Conservation (phyloP, 441 rosid species). For the Mallotus repandus region DNA sequence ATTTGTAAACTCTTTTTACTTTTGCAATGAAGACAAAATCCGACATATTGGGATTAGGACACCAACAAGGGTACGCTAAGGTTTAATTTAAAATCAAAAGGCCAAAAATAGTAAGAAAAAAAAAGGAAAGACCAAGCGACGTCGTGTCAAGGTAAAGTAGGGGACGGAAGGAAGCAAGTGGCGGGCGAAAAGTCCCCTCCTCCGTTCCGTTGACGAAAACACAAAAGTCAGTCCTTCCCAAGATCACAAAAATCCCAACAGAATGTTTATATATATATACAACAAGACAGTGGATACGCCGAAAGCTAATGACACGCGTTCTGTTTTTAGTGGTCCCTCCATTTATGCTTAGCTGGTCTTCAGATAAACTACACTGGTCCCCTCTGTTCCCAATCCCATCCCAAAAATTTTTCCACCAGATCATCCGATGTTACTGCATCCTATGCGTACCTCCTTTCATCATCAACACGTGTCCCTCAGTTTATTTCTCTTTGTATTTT, state of each 20-base stretch:
- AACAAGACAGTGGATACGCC: slow-evolving; percentile 27
- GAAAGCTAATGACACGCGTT: slow-evolving; percentile 38
- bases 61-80: no score
- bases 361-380: not conserved
- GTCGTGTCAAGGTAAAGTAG: slow-evolving; percentile 20
- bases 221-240: slow-evolving; percentile 19
- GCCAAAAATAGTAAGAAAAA: no score
- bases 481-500: no score
- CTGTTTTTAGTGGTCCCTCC: slow-evolving; percentile 10
- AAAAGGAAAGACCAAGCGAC: not conserved
- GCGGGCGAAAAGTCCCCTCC: slow-evolving; percentile 20
- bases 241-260: not conserved
- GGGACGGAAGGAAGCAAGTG: no score
- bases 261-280: not conserved
- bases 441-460: not conserved
- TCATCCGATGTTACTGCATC: no score
- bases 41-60: no score
- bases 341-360: not conserved
- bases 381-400: no score
- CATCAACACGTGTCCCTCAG: not conserved
- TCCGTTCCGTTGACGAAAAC: slow-evolving; percentile 36
- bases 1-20: no score
- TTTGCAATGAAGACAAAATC: no score
- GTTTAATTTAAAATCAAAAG: no score
- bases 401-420: not conserved